Base-by-base conservation (phyloP, 257 asterid genomes). In the Striga asiatica region DNA sequence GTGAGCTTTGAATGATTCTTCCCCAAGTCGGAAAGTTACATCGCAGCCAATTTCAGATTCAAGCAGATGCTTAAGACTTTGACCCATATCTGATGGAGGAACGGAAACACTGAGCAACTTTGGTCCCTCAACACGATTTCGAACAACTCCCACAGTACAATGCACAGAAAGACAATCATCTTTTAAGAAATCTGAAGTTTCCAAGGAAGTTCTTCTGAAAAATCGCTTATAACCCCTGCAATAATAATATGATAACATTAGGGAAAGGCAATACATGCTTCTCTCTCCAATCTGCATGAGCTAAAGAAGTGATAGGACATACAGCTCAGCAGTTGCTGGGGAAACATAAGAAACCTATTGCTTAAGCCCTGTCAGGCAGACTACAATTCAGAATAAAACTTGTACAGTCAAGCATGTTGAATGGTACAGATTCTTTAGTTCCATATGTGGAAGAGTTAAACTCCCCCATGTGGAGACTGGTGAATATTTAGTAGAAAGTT, bases 141-240 rank as follows among this genome's bases (percentile, higher is more conserved):
- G 83, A 68, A 89, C 97, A 13, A 89, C 97, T 65, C 97, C 97
- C 23, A 89, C 97, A 3, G 94, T 89, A 65, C 97, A 89, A 60
- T 83, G 71, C 93, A 89, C 83, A 35, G 93, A 58, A 59, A 89
- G 82, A 77, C 84, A 81, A 62, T 89, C 94, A 67, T 83, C 88
- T 81, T 89, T 89, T 53, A 89, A 80, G 71, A 77, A 89, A 65
- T 85, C 94, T 54, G 97, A 89, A 27, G 83, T 65, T 78, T 89
- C 97, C 57, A 89, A 70, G 46, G 76, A 70, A 22, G 81, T 25
- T 72, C 97, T 79, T 56, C 82, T 77, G 64, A 77, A 89, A 78
- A 89, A 89, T 10, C 94, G 85, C 59, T 89, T 89, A 63, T 89
- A 89, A 51, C 97, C 97, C 97, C 97, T 89, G 79, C 41, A 66